Evolutionary conservation across 2,329 filamentous ascomycete species (phyloP), one percentile per base, ranked within the genome.

Genomic region (Verticillium dahliae): DNA sequence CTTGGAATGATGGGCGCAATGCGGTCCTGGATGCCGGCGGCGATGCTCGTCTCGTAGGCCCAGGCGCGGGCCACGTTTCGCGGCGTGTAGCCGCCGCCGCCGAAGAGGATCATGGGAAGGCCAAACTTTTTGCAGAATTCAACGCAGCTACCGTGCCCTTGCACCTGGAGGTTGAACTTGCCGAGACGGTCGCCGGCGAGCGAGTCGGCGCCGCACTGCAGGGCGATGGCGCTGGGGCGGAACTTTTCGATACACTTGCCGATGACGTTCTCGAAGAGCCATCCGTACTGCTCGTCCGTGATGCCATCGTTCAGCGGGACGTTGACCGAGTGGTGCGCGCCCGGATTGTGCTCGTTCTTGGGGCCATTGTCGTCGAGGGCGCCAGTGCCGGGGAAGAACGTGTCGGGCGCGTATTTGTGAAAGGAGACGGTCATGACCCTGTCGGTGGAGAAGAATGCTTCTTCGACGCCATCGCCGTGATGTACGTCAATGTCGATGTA

Each of bases 401-500:
- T 82, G 59, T 81, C 72, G 66, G 88, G 91, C 69, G 96, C 93
- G 76, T 95, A 98, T 74, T 98, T 97, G 81, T 99, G 92, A 75
- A 95, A 96, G 0, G 91, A 96, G 18, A 95, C 87, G 0, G 92
- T 97, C 83, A 97, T 93, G 67, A 97, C 92, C 66, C 92, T 89
- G 69, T 96, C 92, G 55, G 92, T 95, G 13, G 91, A 94, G 75
- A 94, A 95, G 72, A 97, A 97, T 2, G 92, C 92, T 73, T 96
- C 91, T 72, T 97, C 92, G 18, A 97, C 92, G 65, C 92, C 92
- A 71, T 97, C 92, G 60, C 92, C 92, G 69, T 97, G 92, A 74
- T 97, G 92, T 15, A 97, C 92, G 71, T 97, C 92, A 65, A 97
- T 96, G 70, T 97, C 92, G 74, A 99, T 92, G 78, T 99, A 99